Conservation (phyloP, 2,329 filamentous ascomycete genomes). For the Pyricularia sp. region DNA sequence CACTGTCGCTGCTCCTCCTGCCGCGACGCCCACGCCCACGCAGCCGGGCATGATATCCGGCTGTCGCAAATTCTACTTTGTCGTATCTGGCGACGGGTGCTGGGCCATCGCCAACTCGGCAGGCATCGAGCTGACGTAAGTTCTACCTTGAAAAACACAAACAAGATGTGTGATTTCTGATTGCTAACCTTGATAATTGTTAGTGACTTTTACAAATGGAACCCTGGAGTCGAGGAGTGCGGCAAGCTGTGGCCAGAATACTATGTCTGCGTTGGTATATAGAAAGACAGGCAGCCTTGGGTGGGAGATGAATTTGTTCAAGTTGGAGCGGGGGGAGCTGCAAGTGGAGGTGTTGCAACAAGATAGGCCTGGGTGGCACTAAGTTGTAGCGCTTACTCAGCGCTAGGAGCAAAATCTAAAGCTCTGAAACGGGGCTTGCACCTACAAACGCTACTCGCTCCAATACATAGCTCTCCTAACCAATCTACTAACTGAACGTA, state of each 20-base stretch:
- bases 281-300: not conserved
- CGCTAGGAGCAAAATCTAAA: too few relatives aligned
- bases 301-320: not conserved
- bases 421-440: too few relatives aligned
- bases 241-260: conserved; percentile 1
- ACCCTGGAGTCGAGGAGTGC: not conserved
- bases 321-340: too few relatives aligned
- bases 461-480: too few relatives aligned
- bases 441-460: too few relatives aligned
- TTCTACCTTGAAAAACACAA: not conserved
- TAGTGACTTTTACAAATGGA: conserved; percentile 1
- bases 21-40: not conserved
- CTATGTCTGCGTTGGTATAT: not conserved
- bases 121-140: not conserved
- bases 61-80: conserved; percentile 1
- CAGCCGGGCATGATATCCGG: not conserved
- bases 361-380: too few relatives aligned
- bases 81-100: not conserved
- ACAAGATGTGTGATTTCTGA: not conserved
- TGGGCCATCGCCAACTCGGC: not conserved
- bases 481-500: too few relatives aligned
- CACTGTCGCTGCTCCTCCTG: not conserved
- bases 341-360: too few relatives aligned
- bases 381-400: too few relatives aligned
- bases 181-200: not conserved